Base-by-base conservation (phyloP, 1,139 yeast species). In the Yamadazyma pseudoaaseri region DNA sequence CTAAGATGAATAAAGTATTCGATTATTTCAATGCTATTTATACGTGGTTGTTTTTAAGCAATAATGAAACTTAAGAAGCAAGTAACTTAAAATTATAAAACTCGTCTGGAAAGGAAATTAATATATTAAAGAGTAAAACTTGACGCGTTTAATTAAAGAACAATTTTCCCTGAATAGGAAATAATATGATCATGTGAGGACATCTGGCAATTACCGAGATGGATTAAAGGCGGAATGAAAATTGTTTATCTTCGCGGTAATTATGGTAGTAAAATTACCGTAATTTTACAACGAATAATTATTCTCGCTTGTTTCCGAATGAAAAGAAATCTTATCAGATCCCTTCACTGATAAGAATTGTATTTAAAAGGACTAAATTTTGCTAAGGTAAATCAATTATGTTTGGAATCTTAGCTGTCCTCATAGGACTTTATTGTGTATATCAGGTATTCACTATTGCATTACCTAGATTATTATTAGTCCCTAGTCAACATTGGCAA, bases 401-500 rank as follows among this genome's bases (percentile, higher is more conserved):
- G 21, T 18, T 18, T 18, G 21, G 21, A 20, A 44, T 35, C 10
- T 18, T 18, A 7, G 21, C 21, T 7, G 21, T 18, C 21, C 7
- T 18, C 10, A 41, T 44, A 25, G 20, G 39, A 18, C 37, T 42
- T 33, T 34, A 30, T 27, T 15, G 25, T 9, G 2, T 26, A 3
- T 25, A 25, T 18, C 52, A 51, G 39, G 20, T 48, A 11, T 12
- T 63, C 7, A 38, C 53, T 8, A 39, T 46, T 20, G 63, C 57
- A 1, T 45, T 65, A 9, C 69, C 70, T 5, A 54, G 72, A 31
- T 64, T 59, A 44, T 60, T 69, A 27, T 45, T 65, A 5, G 66
- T 73, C 3, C 79, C 80, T 3, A 63, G 73, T 9, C 65, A 58
- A 10, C 50, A 60, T 30, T 75, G 76, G 70, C 54, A 58, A 37